A percentile compares a stretch with the other conserved stretches of the same genome.
phyloP scores from a whole-genome alignment of 768 basidiomycete species.

The Pleurotus tuber-regium region DNA sequence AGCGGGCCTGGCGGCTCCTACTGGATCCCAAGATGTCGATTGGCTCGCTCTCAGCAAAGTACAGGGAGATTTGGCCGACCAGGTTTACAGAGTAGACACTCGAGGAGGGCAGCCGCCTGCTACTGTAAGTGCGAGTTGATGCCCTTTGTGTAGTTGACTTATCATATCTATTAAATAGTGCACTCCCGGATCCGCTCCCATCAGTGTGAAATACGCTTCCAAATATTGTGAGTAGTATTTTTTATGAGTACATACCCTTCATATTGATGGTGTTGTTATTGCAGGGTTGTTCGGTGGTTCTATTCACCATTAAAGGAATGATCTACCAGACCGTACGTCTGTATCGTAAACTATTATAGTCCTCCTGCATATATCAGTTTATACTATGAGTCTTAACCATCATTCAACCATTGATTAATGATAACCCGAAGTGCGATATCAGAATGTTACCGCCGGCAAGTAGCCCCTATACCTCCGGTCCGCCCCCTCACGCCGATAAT shows the following conservation, averaged over 20 bases:
- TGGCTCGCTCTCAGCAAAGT: conserved; percentile 51
- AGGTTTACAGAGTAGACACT: conserved; percentile 53
- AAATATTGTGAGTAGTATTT: conserved; percentile 44
- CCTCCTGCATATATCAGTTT: neutral
- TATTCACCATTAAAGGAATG: neutral
- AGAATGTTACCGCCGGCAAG: no score
- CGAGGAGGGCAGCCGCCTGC: conserved; percentile 53
- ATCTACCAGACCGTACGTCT: no score
- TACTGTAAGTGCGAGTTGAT: conserved; percentile 29
- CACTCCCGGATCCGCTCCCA: conserved; percentile 34
- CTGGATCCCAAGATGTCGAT: conserved; percentile 43
- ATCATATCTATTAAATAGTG: conserved; percentile 25
- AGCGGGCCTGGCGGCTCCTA: conserved; percentile 39
- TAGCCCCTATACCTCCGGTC: no score
- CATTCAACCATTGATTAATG: no score
- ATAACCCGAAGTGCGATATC: no score
- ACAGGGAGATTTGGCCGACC: conserved; percentile 45
- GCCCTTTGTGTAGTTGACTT: neutral
- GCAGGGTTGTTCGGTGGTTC: conserved; percentile 8
- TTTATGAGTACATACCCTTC: neutral
- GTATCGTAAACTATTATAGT: neutral
- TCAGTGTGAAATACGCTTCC: conserved; percentile 49
- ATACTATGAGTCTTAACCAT: no score
- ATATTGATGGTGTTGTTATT: neutral
- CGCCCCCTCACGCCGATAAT: conserved; percentile 1